phyloP scores from a whole-genome alignment of 129 eudicot species.

The Glebionis coronaria region DNA sequence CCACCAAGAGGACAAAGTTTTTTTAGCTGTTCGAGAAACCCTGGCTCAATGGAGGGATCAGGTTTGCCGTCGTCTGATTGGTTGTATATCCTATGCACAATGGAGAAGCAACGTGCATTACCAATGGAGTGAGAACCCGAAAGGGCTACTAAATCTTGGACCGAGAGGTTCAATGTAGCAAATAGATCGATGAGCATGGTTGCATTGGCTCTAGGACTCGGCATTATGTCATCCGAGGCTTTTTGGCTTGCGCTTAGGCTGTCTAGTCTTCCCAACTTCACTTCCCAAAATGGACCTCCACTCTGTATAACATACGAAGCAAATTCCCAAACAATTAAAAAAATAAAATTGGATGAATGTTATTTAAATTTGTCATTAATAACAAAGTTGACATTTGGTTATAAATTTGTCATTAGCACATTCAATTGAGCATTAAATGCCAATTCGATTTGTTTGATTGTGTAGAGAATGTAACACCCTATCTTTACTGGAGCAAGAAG shows the following conservation, averaged over 20 bases:
- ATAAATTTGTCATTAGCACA: too few species aligned
- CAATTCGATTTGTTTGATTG: too few species aligned
- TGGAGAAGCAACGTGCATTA: slow-evolving; percentile 81
- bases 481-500: too few species aligned
- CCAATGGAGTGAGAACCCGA: slow-evolving; percentile 96
- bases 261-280: slow-evolving; percentile 78
- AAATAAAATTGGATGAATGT: background rate
- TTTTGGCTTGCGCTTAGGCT: slow-evolving; percentile 89
- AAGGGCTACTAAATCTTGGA: slow-evolving; percentile 78
- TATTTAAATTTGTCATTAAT: too few species aligned
- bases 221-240: slow-evolving; percentile 77
- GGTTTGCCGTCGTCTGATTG: slow-evolving; percentile 78
- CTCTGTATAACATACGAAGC: slow-evolving; percentile 37
- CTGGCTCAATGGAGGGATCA: slow-evolving; percentile 81
- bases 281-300: slow-evolving; percentile 94
- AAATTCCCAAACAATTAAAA: background rate
- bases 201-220: slow-evolving; percentile 90
- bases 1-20: slow-evolving; percentile 73
- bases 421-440: too few species aligned
- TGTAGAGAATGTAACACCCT: too few species aligned
- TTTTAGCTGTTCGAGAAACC: slow-evolving; percentile 44
- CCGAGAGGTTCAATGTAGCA: slow-evolving; percentile 54
- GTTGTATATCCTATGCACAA: slow-evolving; percentile 73
- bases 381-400: too few species aligned
- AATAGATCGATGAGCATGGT: slow-evolving; percentile 62